Percentiles rank a stretch among this genome's conserved stretches.
Evolutionary conservation across 345 rosid genomes (phyloP).

Genomic region (Anacardium occidentale): DNA sequence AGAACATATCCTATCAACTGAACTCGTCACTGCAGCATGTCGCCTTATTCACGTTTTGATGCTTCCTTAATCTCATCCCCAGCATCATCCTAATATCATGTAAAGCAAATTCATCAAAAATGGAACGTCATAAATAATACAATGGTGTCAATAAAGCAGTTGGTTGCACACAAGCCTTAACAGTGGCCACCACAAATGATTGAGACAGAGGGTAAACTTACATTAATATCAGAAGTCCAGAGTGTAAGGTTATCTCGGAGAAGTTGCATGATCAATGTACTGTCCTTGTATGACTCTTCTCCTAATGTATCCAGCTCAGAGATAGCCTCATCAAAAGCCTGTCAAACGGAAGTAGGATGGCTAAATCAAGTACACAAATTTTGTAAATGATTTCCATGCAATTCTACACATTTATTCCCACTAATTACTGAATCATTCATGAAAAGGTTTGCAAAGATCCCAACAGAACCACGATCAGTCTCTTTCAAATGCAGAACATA

Average conservation of each 20-base stretch:
- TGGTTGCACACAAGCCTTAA: not conserved
- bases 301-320: constrained; percentile 94
- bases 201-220: constrained; percentile 22
- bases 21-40: constrained; percentile 47
- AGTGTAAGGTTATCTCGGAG: constrained; percentile 94
- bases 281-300: constrained; percentile 98
- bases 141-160: too few relatives aligned
- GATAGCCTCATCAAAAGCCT: constrained; percentile 99
- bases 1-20: constrained; percentile 27
- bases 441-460: not conserved
- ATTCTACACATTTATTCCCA: not conserved
- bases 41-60: constrained; percentile 62
- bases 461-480: not conserved
- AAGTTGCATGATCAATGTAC: constrained; percentile 97
- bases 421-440: not conserved
- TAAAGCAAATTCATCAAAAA: constrained; percentile 3
- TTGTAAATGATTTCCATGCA: not conserved
- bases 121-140: not conserved
- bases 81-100: constrained; percentile 58
- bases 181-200: not conserved
- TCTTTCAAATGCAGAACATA: not conserved
- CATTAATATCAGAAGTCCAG: constrained; percentile 96
- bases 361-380: constrained; percentile 5
- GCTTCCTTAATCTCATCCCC: constrained; percentile 91
- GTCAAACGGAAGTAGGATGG: constrained; percentile 7